phyloP scores from a whole-genome alignment of 768 basidiomycete genomes.

The Suillus lakei region DNA sequence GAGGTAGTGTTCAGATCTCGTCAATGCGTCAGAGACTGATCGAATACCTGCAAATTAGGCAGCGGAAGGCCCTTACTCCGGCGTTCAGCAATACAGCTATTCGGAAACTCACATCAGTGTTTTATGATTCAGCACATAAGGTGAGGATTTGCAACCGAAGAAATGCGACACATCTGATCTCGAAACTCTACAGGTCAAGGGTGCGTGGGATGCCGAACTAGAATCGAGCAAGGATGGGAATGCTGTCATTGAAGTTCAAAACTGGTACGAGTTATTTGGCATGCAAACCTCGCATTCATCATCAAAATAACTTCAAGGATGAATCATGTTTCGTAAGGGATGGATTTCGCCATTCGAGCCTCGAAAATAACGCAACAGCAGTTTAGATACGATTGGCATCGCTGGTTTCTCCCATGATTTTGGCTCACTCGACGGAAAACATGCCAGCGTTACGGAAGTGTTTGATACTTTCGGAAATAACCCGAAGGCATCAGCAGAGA shows the following conservation, averaged over 20 bases:
- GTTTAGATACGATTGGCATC: constrained; percentile 59
- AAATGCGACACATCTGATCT: background rate
- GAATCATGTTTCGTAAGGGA: constrained; percentile 33
- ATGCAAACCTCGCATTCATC: background rate
- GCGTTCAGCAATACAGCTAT: constrained; percentile 31
- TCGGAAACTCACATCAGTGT: constrained; percentile 26
- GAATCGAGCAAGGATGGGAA: constrained; percentile 16
- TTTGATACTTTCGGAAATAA: constrained; percentile 41
- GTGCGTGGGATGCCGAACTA: constrained; percentile 29
- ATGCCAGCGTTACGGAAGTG: constrained; percentile 43
- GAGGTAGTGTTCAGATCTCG: constrained; percentile 32
- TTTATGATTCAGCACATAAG: constrained; percentile 35
- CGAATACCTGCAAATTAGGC: constrained; percentile 17
- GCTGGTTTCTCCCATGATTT: constrained; percentile 65
- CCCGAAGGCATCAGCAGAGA: constrained; percentile 25
- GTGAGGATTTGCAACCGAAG: constrained; percentile 7
- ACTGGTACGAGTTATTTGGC: constrained; percentile 20
- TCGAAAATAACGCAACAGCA: constrained; percentile 17
- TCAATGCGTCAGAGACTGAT: constrained; percentile 25
- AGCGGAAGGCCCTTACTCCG: constrained; percentile 31
- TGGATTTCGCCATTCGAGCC: background rate
- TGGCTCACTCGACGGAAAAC: constrained; percentile 51
- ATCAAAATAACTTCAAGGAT: constrained; percentile 18
- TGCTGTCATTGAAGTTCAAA: constrained; percentile 39
- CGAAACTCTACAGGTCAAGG: constrained; percentile 23